Evolutionary conservation across 129 eudicot genomes (phyloP).

Genomic region (Apium graveolens): DNA sequence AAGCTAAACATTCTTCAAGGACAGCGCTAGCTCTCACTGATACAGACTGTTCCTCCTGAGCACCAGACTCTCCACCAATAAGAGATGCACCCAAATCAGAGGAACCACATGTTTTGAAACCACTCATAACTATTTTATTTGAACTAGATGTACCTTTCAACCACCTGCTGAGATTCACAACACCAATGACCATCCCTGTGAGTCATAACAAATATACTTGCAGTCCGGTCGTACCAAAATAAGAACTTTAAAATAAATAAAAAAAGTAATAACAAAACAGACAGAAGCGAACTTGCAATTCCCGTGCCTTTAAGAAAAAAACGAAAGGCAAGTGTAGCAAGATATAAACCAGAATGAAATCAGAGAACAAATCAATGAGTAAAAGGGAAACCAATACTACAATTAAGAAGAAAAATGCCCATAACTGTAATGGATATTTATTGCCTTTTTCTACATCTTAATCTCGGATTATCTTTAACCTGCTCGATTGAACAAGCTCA

Average conservation of each 20-base stretch:
- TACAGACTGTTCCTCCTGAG: not conserved
- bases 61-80: not conserved
- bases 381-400: not conserved
- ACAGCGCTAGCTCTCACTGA: not conserved
- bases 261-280: not conserved
- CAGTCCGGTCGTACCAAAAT: not conserved
- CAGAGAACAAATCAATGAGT: not conserved
- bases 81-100: not conserved
- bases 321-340: not conserved
- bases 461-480: not conserved
- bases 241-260: not conserved
- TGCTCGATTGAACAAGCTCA: not conserved
- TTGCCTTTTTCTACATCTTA: not conserved
- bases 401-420: not conserved
- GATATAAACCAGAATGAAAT: not conserved
- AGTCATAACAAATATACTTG: not conserved
- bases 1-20: conserved; percentile 7
- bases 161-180: not conserved
- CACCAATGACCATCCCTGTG: conserved; percentile 6
- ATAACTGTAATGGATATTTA: not conserved
- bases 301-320: not conserved
- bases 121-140: conserved; percentile 9
- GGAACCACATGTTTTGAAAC: not conserved
- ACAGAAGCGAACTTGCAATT: not conserved
- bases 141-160: not conserved